Percentiles rank a stretch among this genome's conserved stretches.
Evolutionary conservation across 2,329 filamentous ascomycete species (phyloP).

Genomic region (Fusarium anthophilum): DNA sequence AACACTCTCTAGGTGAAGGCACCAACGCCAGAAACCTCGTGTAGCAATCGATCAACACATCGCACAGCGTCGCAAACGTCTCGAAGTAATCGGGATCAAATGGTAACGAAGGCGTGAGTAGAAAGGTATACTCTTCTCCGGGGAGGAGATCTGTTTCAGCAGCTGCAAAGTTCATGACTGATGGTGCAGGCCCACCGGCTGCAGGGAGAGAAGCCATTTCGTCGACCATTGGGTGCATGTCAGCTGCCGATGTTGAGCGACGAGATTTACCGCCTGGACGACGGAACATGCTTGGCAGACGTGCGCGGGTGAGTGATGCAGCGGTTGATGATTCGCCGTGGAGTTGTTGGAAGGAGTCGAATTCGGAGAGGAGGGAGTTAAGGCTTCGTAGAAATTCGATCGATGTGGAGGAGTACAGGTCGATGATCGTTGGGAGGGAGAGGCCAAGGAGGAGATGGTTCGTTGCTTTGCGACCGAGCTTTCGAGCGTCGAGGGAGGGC

Average conservation of each 20-base stretch:
- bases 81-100: slow-evolving; percentile 98
- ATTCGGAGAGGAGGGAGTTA: slow-evolving; percentile 87
- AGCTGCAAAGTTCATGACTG: slow-evolving; percentile 66
- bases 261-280: slow-evolving; percentile 68
- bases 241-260: slow-evolving; percentile 61
- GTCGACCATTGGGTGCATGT: slow-evolving; percentile 49
- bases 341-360: slow-evolving; percentile 90
- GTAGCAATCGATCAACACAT: slow-evolving; percentile 94
- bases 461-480: slow-evolving; percentile 87
- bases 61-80: slow-evolving; percentile 94
- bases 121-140: slow-evolving; percentile 86
- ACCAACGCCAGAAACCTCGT: slow-evolving; percentile 79
- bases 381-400: slow-evolving; percentile 88
- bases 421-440: slow-evolving; percentile 88
- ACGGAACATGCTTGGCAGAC: slow-evolving; percentile 86
- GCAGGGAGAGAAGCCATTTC: slow-evolving; percentile 41
- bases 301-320: slow-evolving; percentile 77
- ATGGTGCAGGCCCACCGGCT: slow-evolving; percentile 46
- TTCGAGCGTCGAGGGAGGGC: slow-evolving; percentile 85
- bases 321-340: slow-evolving; percentile 81
- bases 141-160: slow-evolving; percentile 74
- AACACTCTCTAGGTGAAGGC: slow-evolving; percentile 77
- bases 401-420: slow-evolving; percentile 82
- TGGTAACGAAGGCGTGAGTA: slow-evolving; percentile 90
- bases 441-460: slow-evolving; percentile 94